Evolutionary conservation across 768 basidiomycete species (phyloP).

Genomic region (Lepiota venenata): DNA sequence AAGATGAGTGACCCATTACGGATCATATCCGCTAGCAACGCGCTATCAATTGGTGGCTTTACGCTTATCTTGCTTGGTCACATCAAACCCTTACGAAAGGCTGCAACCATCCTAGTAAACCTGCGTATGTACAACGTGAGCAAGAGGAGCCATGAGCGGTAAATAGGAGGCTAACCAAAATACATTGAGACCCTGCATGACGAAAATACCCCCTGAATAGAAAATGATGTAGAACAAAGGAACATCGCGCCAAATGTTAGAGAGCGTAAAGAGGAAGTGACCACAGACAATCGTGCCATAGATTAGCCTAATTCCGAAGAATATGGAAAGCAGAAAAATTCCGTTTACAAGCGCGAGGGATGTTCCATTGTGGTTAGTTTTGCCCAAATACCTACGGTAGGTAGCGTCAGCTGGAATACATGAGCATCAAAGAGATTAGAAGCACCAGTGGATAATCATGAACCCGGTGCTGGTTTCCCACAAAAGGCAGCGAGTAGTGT

Average conservation of each 20-base stretch:
- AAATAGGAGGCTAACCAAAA: constrained; percentile 49
- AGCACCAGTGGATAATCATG: constrained; percentile 82
- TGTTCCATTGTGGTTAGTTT: constrained; percentile 67
- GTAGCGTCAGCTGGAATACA: too few species aligned
- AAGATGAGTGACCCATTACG: too few species aligned
- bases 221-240: constrained; percentile 46
- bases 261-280: constrained; percentile 61
- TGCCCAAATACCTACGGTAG: constrained; percentile 65
- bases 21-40: too few species aligned
- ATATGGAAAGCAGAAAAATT: constrained; percentile 56
- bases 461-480: constrained; percentile 90
- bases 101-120: constrained; percentile 73
- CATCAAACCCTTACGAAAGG: constrained; percentile 60
- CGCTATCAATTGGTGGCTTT: not conserved
- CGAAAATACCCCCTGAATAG: constrained; percentile 57
- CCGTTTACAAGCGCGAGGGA: constrained; percentile 72
- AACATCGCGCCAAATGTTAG: constrained; percentile 49
- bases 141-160: not conserved
- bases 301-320: constrained; percentile 67
- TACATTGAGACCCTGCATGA: constrained; percentile 73
- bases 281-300: constrained; percentile 64
- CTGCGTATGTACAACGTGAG: constrained; percentile 30
- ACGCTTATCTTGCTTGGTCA: not conserved
- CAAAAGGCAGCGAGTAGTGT: constrained; percentile 69
- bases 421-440: too few species aligned